Conservation (phyloP, 192 early-diverging fungal genomes). For the Coemansia sp. region DNA sequence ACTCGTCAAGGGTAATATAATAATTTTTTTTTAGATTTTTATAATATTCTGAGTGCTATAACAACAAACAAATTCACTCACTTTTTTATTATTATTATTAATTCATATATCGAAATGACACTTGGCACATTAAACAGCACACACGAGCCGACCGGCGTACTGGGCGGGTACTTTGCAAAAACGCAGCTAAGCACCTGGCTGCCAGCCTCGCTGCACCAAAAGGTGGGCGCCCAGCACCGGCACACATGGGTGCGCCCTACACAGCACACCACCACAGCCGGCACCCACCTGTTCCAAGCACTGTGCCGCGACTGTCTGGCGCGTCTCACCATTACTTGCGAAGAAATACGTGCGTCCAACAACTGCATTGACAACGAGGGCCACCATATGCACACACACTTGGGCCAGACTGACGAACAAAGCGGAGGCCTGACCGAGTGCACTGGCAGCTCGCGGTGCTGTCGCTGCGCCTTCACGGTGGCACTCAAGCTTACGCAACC, state of each 20-base stretch:
- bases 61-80: background rate
- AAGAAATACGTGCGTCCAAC: background rate
- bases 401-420: constrained; percentile 5
- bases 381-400: constrained; percentile 36
- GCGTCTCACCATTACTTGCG: background rate
- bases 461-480: constrained; percentile 25
- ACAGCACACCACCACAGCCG: background rate
- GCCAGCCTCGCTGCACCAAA: constrained; percentile 16
- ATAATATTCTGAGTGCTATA: no score
- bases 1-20: no score
- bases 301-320: constrained; percentile 34
- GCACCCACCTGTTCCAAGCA: constrained; percentile 15
- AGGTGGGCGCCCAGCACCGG: constrained; percentile 16
- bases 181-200: constrained; percentile 35
- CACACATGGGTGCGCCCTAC: constrained; percentile 30
- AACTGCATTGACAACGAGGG: constrained; percentile 28
- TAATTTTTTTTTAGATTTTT: no score
- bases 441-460: constrained; percentile 18
- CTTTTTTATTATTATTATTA: background rate
- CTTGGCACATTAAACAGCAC: background rate
- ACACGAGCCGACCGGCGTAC: constrained; percentile 15
- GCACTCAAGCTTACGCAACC: constrained; percentile 6
- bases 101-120: background rate
- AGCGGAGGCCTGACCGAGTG: constrained; percentile 8
- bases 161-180: constrained; percentile 27